Base-by-base conservation (phyloP, 2,329 filamentous ascomycete species). In the Monosporascus sp. region DNA sequence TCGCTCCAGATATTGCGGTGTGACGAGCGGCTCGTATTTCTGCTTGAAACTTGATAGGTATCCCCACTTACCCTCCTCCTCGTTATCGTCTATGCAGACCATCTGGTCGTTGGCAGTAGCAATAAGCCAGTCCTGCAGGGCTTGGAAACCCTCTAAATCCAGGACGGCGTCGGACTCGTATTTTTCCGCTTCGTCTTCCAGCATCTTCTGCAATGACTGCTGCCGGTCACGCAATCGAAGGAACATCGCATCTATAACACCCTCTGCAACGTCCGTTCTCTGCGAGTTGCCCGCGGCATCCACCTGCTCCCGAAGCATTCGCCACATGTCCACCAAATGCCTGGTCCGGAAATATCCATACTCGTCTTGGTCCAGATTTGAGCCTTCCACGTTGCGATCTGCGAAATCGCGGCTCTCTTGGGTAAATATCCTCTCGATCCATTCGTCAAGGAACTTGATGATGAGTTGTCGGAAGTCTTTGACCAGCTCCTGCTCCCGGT, bases 31-130 rank as follows among this genome's bases (percentile, higher is more conserved):
- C 67, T 90, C 88, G 66, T 95, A 88, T 65, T 94, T 90, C 62
- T 86, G 84, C 62, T 85, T 85, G 82, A 97, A 97, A 64, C 87
- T 87, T 4, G 89, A 87, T 49, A 97, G 80, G 74, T 97, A 97
- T 31, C 88, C 89, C 26, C 88, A 76, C 35, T 87, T 85, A 55
- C 82, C 84, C 51, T 85, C 84, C 51, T 89, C 87, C 56, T 90
- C 87, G 60, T 88, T 88, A 66, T 97, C 95, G 70, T 97, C 94
- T 65, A 99, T 96, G 71, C 91, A 97, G 53, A 92, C 92, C 68
- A 99, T 97, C 71, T 99, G 94, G 73, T 99, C 94, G 74, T 99
- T 99, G 62, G 95, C 94, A 53, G 95, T 91, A 46, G 94, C 92
- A 51, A 99, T 86, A 52, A 99, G 86, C 91, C 93, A 99, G 74